phyloP scores from a whole-genome alignment of 192 early-diverging fungal genomes.

The Spinellus fusiger region DNA sequence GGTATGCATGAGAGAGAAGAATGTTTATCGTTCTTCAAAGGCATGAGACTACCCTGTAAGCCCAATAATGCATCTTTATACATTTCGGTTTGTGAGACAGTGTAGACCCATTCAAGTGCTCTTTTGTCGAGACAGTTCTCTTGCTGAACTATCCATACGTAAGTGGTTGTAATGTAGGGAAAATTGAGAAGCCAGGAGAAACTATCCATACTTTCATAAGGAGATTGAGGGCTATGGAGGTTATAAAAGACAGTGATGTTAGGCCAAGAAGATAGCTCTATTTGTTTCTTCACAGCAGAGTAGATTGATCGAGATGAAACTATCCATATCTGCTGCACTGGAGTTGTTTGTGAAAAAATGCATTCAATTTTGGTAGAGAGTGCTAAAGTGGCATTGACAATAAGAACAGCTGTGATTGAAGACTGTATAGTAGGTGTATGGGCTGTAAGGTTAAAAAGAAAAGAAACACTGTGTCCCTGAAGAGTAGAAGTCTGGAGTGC shows the following conservation, averaged over 20 bases:
- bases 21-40: neutral
- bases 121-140: conserved; percentile 32
- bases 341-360: conserved; percentile 8
- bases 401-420: conserved; percentile 4
- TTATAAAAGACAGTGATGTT: neutral
- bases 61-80: conserved; percentile 38
- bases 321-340: conserved; percentile 3
- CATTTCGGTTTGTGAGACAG: conserved; percentile 29
- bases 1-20: neutral
- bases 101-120: conserved; percentile 34
- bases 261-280: neutral
- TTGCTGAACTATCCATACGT: conserved; percentile 33
- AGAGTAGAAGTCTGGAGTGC: neutral
- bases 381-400: neutral
- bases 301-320: neutral
- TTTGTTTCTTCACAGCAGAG: neutral
- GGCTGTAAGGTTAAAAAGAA: neutral
- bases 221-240: neutral
- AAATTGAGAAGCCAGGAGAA: conserved; percentile 7
- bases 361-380: neutral
- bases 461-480: neutral
- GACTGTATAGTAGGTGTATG: neutral
- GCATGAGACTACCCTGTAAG: conserved; percentile 27
- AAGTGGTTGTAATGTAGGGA: conserved; percentile 22
- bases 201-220: neutral